Evolutionary conservation across 1,284 basidiomycete genomes (phyloP).

Genomic region (Rhodotorula sp.): DNA sequence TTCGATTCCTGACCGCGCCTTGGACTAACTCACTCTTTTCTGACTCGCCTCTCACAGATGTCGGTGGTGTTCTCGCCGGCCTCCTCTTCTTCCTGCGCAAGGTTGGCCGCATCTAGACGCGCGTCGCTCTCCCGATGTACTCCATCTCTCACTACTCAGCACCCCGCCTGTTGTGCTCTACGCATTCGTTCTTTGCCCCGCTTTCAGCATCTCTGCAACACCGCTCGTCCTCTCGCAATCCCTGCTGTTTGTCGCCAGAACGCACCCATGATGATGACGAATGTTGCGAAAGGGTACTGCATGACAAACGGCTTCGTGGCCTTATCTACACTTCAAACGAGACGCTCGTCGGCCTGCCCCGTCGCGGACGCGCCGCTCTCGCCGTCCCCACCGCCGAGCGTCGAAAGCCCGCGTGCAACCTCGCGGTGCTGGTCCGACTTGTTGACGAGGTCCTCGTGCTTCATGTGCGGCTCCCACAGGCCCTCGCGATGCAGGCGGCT

Average conservation of each 20-base stretch:
- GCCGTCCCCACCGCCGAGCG: neutral
- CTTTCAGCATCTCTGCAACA: neutral
- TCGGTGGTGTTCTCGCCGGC: slow-evolving; percentile 30
- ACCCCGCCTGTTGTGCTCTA: neutral
- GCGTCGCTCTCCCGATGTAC: too few relatives aligned
- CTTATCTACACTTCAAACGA: neutral
- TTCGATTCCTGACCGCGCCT: neutral
- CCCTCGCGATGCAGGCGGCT: slow-evolving; percentile 27
- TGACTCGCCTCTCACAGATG: slow-evolving; percentile 7
- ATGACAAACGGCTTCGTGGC: neutral
- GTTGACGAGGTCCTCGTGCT: slow-evolving; percentile 27
- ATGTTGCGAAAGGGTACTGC: neutral
- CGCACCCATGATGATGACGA: too few relatives aligned
- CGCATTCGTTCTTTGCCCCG: neutral
- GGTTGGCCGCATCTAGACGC: slow-evolving; percentile 14
- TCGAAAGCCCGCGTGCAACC: neutral
- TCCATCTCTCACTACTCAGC: neutral
- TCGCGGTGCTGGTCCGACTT: slow-evolving; percentile 21
- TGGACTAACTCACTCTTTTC: too few relatives aligned
- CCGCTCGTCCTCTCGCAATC: neutral
- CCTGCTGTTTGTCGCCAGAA: too few relatives aligned
- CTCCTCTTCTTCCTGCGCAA: slow-evolving; percentile 31
- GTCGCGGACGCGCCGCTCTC: neutral
- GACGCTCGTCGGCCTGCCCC: neutral
- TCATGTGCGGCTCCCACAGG: slow-evolving; percentile 32